These are phyloP conservation scores for Neonectria magnoliae DNA, from an alignment of 2,329 filamentous ascomycete genomes.

Conservation along the genomic window DNA sequence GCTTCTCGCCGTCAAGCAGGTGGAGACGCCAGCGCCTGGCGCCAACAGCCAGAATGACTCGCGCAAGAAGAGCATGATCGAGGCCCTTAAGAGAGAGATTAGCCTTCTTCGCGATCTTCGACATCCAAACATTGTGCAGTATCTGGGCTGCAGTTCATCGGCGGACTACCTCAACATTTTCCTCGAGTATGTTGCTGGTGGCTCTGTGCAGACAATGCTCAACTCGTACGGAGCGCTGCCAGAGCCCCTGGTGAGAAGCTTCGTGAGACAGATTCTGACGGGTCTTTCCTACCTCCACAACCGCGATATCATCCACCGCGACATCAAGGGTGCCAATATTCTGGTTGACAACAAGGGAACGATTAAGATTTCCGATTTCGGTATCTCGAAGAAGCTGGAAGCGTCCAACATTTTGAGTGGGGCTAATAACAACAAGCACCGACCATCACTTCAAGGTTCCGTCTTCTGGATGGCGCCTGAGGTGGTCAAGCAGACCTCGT, in stretches of 20 bases:
- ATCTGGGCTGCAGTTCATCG: constrained; percentile 93
- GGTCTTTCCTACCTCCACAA: constrained; percentile 94
- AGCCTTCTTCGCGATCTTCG: constrained; percentile 91
- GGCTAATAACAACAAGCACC: constrained; percentile 73
- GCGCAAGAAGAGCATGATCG: constrained; percentile 98
- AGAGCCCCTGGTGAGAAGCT: constrained; percentile 93
- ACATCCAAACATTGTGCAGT: constrained; percentile 97
- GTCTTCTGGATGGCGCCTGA: constrained; percentile 99
- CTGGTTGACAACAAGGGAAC: constrained; percentile 98
- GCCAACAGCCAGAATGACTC: constrained; percentile 84
- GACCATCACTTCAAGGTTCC: constrained; percentile 89
- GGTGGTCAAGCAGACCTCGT: constrained; percentile 96
- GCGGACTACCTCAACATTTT: constrained; percentile 97
- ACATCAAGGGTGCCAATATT: constrained; percentile 99
- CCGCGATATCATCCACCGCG: constrained; percentile 95
- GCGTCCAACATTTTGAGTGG: constrained; percentile 83
- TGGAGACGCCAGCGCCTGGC: constrained; percentile 84
- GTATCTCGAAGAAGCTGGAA: constrained; percentile 97
- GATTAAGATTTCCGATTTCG: constrained; percentile 99
- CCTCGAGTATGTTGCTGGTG: constrained; percentile 97
- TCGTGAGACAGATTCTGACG: constrained; percentile 93
- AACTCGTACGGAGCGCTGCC: constrained; percentile 97
- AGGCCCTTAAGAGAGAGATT: constrained; percentile 96
- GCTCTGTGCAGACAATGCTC: constrained; percentile 97
- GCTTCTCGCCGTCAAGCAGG: constrained; percentile 97